A percentile compares a stretch with the other conserved stretches of the same genome.
These are phyloP conservation scores for Eimeria sp. DNA, from an alignment of 169 alveolate genomes.

Conservation along the genomic window DNA sequence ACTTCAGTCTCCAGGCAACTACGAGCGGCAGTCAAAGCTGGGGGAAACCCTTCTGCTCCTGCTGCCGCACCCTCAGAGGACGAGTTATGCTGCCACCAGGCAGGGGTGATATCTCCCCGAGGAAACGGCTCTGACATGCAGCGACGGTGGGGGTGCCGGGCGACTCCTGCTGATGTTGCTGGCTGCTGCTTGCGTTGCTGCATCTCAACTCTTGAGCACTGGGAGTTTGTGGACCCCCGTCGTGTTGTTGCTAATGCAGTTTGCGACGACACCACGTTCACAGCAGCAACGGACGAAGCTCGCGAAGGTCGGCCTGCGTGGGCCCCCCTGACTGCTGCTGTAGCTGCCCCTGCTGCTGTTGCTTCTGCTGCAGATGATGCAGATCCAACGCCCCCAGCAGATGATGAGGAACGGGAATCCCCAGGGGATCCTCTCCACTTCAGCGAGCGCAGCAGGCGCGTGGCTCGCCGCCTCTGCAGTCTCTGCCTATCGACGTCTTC, in stretches of 20 bases:
- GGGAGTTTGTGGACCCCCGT: not conserved
- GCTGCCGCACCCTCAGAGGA: not conserved
- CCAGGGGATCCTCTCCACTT: constrained; percentile 50
- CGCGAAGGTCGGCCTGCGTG: not conserved
- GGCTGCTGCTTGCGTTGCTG: constrained; percentile 35
- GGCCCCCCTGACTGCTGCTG: not conserved
- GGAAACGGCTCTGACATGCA: constrained; percentile 49
- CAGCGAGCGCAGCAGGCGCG: constrained; percentile 40
- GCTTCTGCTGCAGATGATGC: not conserved
- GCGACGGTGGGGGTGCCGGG: constrained; percentile 23
- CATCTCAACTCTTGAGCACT: not conserved
- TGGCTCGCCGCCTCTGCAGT: constrained; percentile 22
- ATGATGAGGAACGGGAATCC: not conserved
- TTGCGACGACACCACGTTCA: not conserved
- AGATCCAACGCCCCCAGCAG: constrained; percentile 6
- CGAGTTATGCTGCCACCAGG: not conserved
- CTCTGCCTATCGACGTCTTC: not conserved
- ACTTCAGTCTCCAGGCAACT: not conserved
- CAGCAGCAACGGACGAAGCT: constrained; percentile 5
- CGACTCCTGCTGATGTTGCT: constrained; percentile 13
- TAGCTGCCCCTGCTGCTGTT: constrained; percentile 48
- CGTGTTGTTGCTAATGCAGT: constrained; percentile 27
- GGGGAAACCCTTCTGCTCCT: not conserved
- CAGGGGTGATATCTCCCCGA: not conserved
- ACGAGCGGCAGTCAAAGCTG: not conserved